Evolutionary conservation across 2,329 filamentous ascomycete species (phyloP).

Genomic region (Sporothrix luriei): DNA sequence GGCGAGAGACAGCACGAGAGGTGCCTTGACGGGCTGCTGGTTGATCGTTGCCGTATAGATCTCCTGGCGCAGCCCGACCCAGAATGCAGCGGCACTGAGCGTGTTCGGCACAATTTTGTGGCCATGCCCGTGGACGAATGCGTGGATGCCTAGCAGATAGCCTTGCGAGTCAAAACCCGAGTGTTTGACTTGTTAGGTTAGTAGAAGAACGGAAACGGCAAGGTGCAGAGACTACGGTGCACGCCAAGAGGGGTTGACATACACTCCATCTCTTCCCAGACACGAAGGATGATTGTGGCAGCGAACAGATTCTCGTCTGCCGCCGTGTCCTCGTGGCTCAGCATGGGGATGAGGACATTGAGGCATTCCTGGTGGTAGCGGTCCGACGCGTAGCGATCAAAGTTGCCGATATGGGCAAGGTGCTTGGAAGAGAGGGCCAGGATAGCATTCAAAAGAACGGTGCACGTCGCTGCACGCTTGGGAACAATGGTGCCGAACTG

Average conservation of each 20-base stretch:
- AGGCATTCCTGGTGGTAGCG: slow-evolving; percentile 59
- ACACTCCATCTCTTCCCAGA: slow-evolving; percentile 58
- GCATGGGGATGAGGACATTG: slow-evolving; percentile 51
- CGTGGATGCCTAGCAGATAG: slow-evolving; percentile 51
- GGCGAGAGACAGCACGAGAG: slow-evolving; percentile 54
- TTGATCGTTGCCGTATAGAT: slow-evolving; percentile 59
- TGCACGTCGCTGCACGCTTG: slow-evolving; percentile 53
- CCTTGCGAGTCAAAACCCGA: slow-evolving; percentile 52
- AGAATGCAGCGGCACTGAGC: slow-evolving; percentile 59
- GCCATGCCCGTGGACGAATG: slow-evolving; percentile 50
- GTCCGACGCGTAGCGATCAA: slow-evolving; percentile 54
- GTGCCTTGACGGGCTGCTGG: slow-evolving; percentile 52
- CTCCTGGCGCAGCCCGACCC: slow-evolving; percentile 60
- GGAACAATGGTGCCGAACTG: slow-evolving; percentile 60
- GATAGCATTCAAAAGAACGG: slow-evolving; percentile 59
- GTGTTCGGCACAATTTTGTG: slow-evolving; percentile 47
- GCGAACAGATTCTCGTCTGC: slow-evolving; percentile 57
- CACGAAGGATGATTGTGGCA: slow-evolving; percentile 59
- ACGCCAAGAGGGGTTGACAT: background rate
- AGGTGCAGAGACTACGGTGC: too few relatives aligned
- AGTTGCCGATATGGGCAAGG: slow-evolving; percentile 52
- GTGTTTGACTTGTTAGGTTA: slow-evolving; percentile 43
- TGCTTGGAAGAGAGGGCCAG: slow-evolving; percentile 60
- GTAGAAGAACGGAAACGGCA: background rate
- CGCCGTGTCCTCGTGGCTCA: slow-evolving; percentile 47